Evolutionary conservation across 345 rosid species (phyloP), one percentile per base, ranked within the genome.

Genomic region (Corchorus capsularis): DNA sequence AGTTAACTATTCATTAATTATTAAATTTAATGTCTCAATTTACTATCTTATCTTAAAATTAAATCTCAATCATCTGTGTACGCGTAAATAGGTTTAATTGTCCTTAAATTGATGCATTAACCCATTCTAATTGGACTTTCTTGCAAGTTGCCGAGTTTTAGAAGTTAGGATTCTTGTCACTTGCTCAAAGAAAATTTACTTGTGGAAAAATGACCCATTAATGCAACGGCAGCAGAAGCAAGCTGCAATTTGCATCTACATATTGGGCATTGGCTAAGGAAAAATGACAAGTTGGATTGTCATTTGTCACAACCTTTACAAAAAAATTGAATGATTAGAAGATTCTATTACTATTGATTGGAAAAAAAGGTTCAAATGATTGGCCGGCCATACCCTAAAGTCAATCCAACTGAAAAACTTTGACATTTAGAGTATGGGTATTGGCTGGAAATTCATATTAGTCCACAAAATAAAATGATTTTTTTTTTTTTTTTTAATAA

Each of bases 361-460:
- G 68, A 35, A 9, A 20, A 20, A 61, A 50, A 16, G 4, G 16
- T 53, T 32, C 66, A 62, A 43, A 74, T 74, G 70, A 73, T 8
- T 64, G 7, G 79, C 69, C 72, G 52, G 55, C 79, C 61, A 46
- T 15, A 27, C 34, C 43, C 39, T 0, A 57, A 73, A 65, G 77
- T 80, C 77, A 77, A 69, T 72, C 10, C 32, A 73, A 81, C 8
- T 22, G n/a, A n/a, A 69, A 20, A 69, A 69, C 43, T 15, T 76
- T 66, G 79, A 76, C 80, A 50, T 76, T 72, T 73, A 20, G 78
- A 22, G n/a, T 11, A 60, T 49, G 22, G 10, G 11, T 17, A 5
- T 41, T 41, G 43, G 63, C 70, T 60, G 74, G 73, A 67, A 39
- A 68, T 27, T 27, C 27, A 16, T 39, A 3, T 14, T 69, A 20